Base-by-base conservation (phyloP, 768 basidiomycete genomes). In the Termitomyces sp. region DNA sequence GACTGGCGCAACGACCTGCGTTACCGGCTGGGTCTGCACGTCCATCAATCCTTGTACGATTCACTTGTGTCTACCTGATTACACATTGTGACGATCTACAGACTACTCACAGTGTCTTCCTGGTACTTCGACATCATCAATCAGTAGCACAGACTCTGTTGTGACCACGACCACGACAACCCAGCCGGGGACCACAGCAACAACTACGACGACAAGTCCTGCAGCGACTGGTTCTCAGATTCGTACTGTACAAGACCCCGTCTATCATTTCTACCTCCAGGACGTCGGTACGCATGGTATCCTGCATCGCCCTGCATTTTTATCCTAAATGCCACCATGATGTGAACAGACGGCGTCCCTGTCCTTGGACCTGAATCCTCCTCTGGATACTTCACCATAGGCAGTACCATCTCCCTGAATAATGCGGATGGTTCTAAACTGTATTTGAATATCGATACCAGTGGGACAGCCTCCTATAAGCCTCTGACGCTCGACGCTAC, bases 191-290 rank as follows among this genome's bases (percentile, higher is more conserved):
- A 69, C 69, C 24, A 63, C 70, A 16, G 55, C 72, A 28, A 62
- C 73, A 5, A 67, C 72, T 1, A 67, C 70, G 13, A 62, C 69
- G 3, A 66, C 71, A 9, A 73, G 75, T 37, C 67, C 78, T 33
- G 62, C 70, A 0, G 67, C 75, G 1, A 75, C 75, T 36, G 76
- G 73, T 5, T 77, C 79, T 29, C 81, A 82, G 60, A 82, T 84
- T 52, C 77, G 83, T 51, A 68, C 77, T 1, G 82, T 77, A 34
- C 73, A 78, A 61, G 75, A 74, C 47, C 82, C 83, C 4, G 80
- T 81, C 7, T 83, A 70, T 60, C 82, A 84, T 63, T 79, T 82
- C 64, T 84, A 84, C 67, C 72, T 84, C 22, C 83, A 83, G 61
- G 74, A 73, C 60, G 65, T 67, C 39, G 76, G 81, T 81, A 54